Evolutionary conservation across 2,329 filamentous ascomycete genomes (phyloP).

Genomic region (Penicillium sumatraense): DNA sequence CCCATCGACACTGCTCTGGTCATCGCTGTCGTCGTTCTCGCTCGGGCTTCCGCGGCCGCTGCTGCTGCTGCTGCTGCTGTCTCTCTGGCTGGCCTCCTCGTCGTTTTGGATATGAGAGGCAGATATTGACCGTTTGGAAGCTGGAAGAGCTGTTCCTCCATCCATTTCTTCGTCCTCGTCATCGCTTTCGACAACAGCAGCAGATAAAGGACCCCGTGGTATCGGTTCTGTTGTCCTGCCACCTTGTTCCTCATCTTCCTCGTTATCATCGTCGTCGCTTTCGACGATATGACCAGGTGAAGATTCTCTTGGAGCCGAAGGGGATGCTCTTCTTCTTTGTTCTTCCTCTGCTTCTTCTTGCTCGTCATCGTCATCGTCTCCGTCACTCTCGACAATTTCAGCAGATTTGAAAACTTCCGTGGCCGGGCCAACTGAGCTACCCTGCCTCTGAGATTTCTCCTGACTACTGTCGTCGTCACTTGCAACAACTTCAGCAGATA

Average conservation of each 20-base stretch:
- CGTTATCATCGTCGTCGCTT: neutral
- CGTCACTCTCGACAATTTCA: neutral
- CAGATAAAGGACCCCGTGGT: neutral
- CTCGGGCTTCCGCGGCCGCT: too few species aligned
- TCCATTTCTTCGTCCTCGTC: too few species aligned
- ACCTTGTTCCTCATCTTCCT: neutral
- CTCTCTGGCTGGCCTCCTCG: too few species aligned
- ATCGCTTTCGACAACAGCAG: constrained; percentile 3
- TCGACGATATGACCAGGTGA: neutral
- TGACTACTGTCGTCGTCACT: too few species aligned
- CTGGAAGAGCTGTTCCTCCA: neutral
- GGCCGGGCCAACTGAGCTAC: too few species aligned
- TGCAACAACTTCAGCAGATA: too few species aligned
- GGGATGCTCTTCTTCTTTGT: too few species aligned
- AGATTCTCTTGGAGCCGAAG: too few species aligned
- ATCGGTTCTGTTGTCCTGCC: neutral
- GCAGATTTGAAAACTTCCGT: neutral
- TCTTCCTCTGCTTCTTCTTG: neutral
- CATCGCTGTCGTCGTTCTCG: neutral
- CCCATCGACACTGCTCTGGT: neutral
- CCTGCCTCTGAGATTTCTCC: too few species aligned
- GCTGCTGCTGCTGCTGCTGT: neutral
- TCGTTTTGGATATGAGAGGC: too few species aligned
- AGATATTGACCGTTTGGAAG: too few species aligned
- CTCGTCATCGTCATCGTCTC: neutral